These are phyloP conservation scores for Chlorella sorokiniana DNA, from an alignment of 139 green algal species.

Conservation along the genomic window DNA sequence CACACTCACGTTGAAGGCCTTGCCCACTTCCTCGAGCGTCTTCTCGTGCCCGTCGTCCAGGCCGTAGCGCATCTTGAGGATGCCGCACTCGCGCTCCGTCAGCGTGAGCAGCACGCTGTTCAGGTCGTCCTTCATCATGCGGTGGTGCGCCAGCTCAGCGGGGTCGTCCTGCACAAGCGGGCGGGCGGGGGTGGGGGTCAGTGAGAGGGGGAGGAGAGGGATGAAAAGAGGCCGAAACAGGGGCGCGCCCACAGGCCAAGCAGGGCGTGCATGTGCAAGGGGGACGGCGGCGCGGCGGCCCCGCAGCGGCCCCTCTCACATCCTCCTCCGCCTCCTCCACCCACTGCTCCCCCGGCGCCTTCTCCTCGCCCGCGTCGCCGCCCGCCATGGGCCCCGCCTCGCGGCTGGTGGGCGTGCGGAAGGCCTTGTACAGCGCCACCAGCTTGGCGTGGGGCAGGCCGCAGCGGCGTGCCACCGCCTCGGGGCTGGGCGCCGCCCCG, in stretches of 20 bases:
- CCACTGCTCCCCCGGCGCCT: conserved; percentile 28
- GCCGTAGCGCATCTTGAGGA: conserved; percentile 92
- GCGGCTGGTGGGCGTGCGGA: conserved; percentile 32
- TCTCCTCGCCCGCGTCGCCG: conserved; percentile 22
- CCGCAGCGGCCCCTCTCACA: neutral
- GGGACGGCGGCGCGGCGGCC: no score
- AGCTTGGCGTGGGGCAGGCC: conserved; percentile 68
- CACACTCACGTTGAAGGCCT: conserved; percentile 42
- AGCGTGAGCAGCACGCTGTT: conserved; percentile 79
- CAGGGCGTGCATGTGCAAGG: no score
- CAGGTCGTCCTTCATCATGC: conserved; percentile 71
- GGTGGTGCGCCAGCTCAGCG: conserved; percentile 10
- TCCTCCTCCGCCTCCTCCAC: conserved; percentile 38
- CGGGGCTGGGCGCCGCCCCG: conserved; percentile 43
- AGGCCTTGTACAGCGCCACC: conserved; percentile 44
- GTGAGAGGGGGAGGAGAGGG: neutral
- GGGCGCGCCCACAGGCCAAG: no score
- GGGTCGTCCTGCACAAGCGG: conserved; percentile 23
- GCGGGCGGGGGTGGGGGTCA: neutral
- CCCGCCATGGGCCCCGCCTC: conserved; percentile 21
- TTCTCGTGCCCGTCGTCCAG: conserved; percentile 73
- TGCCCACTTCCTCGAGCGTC: conserved; percentile 86
- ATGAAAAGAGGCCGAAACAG: neutral
- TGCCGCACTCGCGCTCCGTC: conserved; percentile 73
- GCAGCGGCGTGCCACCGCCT: conserved; percentile 62